These are phyloP conservation scores for Geotrichum siamense DNA, from an alignment of 1,139 yeast genomes.

Conservation along the genomic window DNA sequence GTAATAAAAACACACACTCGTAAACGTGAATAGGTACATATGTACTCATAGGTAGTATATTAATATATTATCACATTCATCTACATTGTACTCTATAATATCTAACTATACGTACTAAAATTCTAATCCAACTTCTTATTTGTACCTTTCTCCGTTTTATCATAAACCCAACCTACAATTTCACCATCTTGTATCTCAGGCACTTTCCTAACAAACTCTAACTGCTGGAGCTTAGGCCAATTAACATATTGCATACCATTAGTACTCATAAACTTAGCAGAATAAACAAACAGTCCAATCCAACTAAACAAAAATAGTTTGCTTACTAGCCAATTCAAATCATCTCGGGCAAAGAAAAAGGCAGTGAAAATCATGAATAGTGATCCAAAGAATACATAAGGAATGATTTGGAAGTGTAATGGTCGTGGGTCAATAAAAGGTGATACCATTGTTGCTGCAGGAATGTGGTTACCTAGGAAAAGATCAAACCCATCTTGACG, in stretches of 20 bases:
- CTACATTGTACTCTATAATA: no score
- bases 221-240: slow-evolving; percentile 74
- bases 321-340: slow-evolving; percentile 47
- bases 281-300: slow-evolving; percentile 37
- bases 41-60: no score
- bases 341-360: slow-evolving; percentile 56
- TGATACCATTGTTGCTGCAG: slow-evolving; percentile 52
- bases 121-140: slow-evolving; percentile 5
- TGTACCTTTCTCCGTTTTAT: slow-evolving; percentile 9
- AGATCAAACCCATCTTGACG: slow-evolving; percentile 93
- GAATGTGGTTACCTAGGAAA: slow-evolving; percentile 71
- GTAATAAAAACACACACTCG: no score
- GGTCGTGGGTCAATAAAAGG: slow-evolving; percentile 81
- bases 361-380: slow-evolving; percentile 62
- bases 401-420: slow-evolving; percentile 61
- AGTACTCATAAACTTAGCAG: slow-evolving; percentile 45
- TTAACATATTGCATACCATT: slow-evolving; percentile 87
- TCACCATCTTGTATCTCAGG: slow-evolving; percentile 42
- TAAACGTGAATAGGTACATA: no score
- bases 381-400: slow-evolving; percentile 70
- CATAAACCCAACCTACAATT: slow-evolving; percentile 36
- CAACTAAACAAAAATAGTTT: slow-evolving; percentile 57
- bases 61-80: no score
- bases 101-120: no score
- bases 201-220: slow-evolving; percentile 46